These are phyloP conservation scores for Clarireedia monteithiana DNA, from an alignment of 2,329 filamentous ascomycete species.

Conservation along the genomic window DNA sequence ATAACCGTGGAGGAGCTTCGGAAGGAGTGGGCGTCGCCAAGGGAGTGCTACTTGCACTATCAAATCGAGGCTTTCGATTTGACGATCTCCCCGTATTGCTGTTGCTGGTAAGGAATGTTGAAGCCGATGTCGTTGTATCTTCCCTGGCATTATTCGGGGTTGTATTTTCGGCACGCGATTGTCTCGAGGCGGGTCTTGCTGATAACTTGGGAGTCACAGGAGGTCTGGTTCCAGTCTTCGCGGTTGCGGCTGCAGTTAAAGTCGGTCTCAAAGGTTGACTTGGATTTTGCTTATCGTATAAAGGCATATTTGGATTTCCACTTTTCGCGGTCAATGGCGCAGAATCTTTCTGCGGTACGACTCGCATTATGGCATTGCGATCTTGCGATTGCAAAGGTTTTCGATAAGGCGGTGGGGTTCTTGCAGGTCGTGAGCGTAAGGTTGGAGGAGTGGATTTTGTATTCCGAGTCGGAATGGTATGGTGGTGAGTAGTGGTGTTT, in stretches of 20 bases:
- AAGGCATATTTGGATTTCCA: slow-evolving; percentile 33
- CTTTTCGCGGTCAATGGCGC: slow-evolving; percentile 20
- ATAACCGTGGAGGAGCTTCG: slow-evolving; percentile 10
- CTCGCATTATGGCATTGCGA: slow-evolving; percentile 40
- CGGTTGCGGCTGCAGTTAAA: slow-evolving; percentile 47
- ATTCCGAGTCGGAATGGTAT: neutral
- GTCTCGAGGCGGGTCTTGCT: slow-evolving; percentile 26
- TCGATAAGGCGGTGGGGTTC: slow-evolving; percentile 2
- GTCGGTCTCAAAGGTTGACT: slow-evolving; percentile 56
- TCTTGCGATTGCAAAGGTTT: slow-evolving; percentile 15
- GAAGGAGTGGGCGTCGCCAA: slow-evolving; percentile 32
- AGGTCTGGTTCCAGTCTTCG: slow-evolving; percentile 42
- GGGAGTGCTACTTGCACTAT: slow-evolving; percentile 61
- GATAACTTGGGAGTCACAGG: slow-evolving; percentile 53
- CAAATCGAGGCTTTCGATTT: slow-evolving; percentile 60
- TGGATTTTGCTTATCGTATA: slow-evolving; percentile 40
- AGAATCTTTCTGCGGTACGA: slow-evolving; percentile 26
- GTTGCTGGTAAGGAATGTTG: slow-evolving; percentile 46
- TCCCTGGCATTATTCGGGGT: slow-evolving; percentile 33
- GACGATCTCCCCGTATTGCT: slow-evolving; percentile 77
- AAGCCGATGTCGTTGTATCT: slow-evolving; percentile 44
- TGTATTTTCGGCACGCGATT: slow-evolving; percentile 32
- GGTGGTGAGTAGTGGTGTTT: neutral
- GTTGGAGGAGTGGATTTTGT: neutral
- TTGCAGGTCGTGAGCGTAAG: neutral